Percentiles rank a stretch among this genome's conserved stretches.
These are phyloP conservation scores for Talaromyces islandicus DNA, from an alignment of 2,329 filamentous ascomycete genomes.

Conservation along the genomic window DNA sequence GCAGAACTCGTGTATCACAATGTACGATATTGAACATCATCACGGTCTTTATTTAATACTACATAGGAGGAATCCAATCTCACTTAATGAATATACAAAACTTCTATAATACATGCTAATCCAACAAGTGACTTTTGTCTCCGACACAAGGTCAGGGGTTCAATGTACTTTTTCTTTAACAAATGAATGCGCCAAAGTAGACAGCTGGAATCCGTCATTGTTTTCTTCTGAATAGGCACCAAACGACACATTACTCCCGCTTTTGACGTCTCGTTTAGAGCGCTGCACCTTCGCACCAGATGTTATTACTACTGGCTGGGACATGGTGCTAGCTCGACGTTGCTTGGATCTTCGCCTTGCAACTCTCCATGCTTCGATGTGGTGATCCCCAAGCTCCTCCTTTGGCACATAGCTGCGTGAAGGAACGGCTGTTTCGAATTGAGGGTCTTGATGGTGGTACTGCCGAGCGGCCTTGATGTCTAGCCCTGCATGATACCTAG, in stretches of 20 bases:
- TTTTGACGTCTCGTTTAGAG: not conserved
- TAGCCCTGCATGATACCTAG: slow-evolving; percentile 14
- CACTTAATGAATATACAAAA: not conserved
- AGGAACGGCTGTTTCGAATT: slow-evolving; percentile 13
- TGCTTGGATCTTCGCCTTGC: slow-evolving; percentile 5
- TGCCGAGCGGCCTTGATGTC: slow-evolving; percentile 11
- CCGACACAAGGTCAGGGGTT: not conserved
- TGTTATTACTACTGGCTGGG: not conserved
- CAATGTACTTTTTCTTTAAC: not conserved
- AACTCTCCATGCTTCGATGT: slow-evolving; percentile 10
- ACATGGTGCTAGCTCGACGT: not conserved
- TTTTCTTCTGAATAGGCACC: not conserved
- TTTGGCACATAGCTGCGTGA: slow-evolving; percentile 10
- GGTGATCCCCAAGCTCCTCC: slow-evolving; percentile 13
- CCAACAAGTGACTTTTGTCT: not conserved
- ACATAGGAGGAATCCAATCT: not conserved
- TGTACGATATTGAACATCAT: not conserved
- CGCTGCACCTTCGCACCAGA: not conserved
- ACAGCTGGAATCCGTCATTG: not conserved
- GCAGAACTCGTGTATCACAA: not conserved
- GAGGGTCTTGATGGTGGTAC: slow-evolving; percentile 10
- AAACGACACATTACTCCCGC: not conserved
- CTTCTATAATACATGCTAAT: not conserved
- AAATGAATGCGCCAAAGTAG: not conserved
- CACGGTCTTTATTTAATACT: too few species aligned